phyloP scores from a whole-genome alignment of 164 flowering plant genomes.

The Nelumbo lutea region DNA sequence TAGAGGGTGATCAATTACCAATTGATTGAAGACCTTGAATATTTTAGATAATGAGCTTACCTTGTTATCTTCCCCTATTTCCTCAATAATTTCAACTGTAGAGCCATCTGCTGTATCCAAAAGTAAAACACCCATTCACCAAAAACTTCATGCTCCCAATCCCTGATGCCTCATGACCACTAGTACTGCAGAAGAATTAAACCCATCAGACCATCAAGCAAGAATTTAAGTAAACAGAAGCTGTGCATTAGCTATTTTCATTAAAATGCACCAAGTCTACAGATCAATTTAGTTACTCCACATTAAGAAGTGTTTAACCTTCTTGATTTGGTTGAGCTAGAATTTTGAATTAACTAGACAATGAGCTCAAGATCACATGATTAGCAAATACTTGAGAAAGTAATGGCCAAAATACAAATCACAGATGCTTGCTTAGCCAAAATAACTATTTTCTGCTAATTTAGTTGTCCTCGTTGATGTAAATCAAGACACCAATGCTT shows the following conservation, averaged over 20 bases:
- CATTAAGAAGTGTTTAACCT: too few relatives aligned
- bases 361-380: too few relatives aligned
- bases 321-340: too few relatives aligned
- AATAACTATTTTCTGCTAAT: too few relatives aligned
- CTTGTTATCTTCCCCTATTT: slow-evolving; percentile 30
- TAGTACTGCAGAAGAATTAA: slow-evolving; percentile 10
- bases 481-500: too few relatives aligned
- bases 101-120: slow-evolving; percentile 35
- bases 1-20: background rate
- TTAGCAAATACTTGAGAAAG: too few relatives aligned
- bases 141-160: slow-evolving; percentile 35
- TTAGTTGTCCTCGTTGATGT: too few relatives aligned
- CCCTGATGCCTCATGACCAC: slow-evolving; percentile 36
- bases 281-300: background rate
- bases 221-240: background rate
- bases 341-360: too few relatives aligned
- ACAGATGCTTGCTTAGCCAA: too few relatives aligned
- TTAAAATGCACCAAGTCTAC: background rate
- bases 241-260: background rate
- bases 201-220: background rate
- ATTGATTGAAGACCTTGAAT: background rate
- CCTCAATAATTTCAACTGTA: slow-evolving; percentile 29
- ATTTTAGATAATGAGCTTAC: background rate
- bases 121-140: slow-evolving; percentile 33
- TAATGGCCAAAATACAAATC: too few relatives aligned